A percentile compares a stretch with the other conserved stretches of the same genome.
Evolutionary conservation across 805 yeast species (phyloP).

Genomic region (Vanderwaltozyma tropicalis): DNA sequence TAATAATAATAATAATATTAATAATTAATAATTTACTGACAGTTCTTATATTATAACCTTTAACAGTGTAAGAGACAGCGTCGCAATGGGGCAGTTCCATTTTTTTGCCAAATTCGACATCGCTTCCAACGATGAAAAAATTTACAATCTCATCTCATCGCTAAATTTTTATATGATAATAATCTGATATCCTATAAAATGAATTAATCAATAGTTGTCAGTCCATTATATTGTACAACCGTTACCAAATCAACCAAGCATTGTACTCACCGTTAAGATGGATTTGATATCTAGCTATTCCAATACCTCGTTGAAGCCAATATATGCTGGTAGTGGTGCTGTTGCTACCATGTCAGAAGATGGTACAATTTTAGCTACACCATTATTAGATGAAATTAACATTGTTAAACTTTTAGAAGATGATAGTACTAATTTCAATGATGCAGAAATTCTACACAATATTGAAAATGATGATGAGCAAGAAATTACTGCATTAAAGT

Average conservation of each 20-base stretch:
- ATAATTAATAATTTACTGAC: neutral
- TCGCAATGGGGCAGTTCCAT: too few relatives aligned
- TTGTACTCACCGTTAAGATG: slow-evolving; percentile 7
- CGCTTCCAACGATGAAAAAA: neutral
- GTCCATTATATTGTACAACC: too few relatives aligned
- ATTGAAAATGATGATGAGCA: slow-evolving; percentile 80
- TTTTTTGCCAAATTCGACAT: neutral
- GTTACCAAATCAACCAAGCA: too few relatives aligned
- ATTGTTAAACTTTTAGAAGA: slow-evolving; percentile 42
- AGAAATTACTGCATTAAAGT: slow-evolving; percentile 56
- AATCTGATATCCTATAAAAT: too few relatives aligned
- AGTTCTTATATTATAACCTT: neutral
- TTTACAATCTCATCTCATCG: neutral
- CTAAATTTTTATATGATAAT: too few relatives aligned
- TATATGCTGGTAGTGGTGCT: slow-evolving; percentile 73
- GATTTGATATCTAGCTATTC: slow-evolving; percentile 28
- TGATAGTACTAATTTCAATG: too few relatives aligned
- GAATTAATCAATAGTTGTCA: too few relatives aligned
- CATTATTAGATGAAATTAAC: slow-evolving; percentile 66
- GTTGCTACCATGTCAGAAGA: slow-evolving; percentile 57
- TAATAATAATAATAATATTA: too few relatives aligned
- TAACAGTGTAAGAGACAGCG: too few relatives aligned
- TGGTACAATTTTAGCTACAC: slow-evolving; percentile 62
- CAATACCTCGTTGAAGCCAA: slow-evolving; percentile 52
- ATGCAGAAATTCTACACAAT: slow-evolving; percentile 32